Evolutionary conservation across 208 protist genomes (phyloP).

Genomic region (Crithidia acanthocephali): DNA sequence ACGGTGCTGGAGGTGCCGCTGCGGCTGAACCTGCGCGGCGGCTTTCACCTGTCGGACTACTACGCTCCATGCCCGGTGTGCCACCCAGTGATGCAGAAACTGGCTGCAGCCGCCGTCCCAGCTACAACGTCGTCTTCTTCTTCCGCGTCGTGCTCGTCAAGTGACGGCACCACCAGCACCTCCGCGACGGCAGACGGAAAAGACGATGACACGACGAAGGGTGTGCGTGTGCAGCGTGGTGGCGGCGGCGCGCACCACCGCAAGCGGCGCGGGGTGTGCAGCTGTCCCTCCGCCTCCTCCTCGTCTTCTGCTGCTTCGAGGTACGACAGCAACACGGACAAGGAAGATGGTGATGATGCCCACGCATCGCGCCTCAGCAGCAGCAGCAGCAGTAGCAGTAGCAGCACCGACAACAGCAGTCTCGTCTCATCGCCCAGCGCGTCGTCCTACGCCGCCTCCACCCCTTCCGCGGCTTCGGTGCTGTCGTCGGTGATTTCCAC

Average conservation of each 20-base stretch:
- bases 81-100: conserved; percentile 32
- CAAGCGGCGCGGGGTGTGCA: conserved; percentile 17
- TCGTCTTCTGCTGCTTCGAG: background rate
- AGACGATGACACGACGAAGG: background rate
- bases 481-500: conserved; percentile 18
- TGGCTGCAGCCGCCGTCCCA: background rate
- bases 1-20: conserved; percentile 29
- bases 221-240: background rate
- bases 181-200: background rate
- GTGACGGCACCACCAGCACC: background rate
- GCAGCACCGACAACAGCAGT: background rate
- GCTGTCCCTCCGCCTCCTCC: background rate
- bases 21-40: conserved; percentile 27
- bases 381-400: background rate
- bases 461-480: background rate
- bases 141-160: background rate
- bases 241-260: background rate
- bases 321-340: background rate
- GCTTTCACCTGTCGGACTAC: conserved; percentile 42
- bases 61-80: conserved; percentile 34
- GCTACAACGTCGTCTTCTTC: background rate
- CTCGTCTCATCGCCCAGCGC: background rate
- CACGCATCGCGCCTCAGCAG: no score
- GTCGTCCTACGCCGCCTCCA: background rate
- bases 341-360: no score